Evolutionary conservation across 2,329 filamentous ascomycete species (phyloP).

Genomic region (Colletotrichum kahawae): DNA sequence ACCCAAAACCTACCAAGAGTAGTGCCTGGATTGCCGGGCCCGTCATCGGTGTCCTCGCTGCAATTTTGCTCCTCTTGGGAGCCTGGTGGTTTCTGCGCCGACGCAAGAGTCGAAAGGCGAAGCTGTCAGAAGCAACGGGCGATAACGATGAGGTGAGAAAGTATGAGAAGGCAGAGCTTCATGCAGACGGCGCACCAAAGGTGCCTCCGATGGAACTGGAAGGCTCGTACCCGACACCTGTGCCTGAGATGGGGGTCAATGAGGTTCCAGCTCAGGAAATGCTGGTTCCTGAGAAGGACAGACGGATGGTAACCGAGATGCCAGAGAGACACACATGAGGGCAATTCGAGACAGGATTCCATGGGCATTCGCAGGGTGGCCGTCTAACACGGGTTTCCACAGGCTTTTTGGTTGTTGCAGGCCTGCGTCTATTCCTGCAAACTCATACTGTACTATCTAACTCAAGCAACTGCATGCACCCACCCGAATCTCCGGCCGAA

Average conservation of each 20-base stretch:
- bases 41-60: background rate
- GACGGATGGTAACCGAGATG: background rate
- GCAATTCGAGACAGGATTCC: accelerated
- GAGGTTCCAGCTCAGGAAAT: background rate
- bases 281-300: background rate
- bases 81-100: slow-evolving; percentile 1
- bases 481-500: background rate
- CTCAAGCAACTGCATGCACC: background rate
- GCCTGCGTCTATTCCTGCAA: background rate
- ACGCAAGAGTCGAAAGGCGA: background rate
- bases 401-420: accelerated
- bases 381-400: background rate
- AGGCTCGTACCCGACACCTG: background rate
- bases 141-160: background rate
- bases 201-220: background rate
- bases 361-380: accelerated
- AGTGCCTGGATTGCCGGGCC: slow-evolving; percentile 1
- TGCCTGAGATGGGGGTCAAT: background rate
- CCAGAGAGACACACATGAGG: background rate
- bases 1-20: background rate
- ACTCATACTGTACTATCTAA: background rate
- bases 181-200: background rate
- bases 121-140: background rate
- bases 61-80: background rate
- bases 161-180: background rate